These are phyloP conservation scores for Mycosarcoma mackinlayi DNA, from an alignment of 1,284 basidiomycete species.

Conservation along the genomic window DNA sequence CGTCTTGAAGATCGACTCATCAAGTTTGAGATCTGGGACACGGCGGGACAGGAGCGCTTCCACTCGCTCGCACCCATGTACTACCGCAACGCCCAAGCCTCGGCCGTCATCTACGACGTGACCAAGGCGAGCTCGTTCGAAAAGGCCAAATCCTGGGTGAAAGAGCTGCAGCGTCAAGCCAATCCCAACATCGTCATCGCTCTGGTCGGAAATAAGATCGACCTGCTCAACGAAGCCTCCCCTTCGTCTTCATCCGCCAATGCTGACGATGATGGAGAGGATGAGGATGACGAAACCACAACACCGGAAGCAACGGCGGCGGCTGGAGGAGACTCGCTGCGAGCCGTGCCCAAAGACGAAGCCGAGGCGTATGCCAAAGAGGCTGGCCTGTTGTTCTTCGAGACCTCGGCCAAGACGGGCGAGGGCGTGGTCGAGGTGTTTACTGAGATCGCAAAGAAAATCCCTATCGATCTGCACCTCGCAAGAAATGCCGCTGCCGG, in stretches of 20 bases:
- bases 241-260: slow-evolving; percentile 69
- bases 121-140: slow-evolving; percentile 90
- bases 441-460: slow-evolving; percentile 76
- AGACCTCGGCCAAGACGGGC: slow-evolving; percentile 97
- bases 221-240: slow-evolving; percentile 78
- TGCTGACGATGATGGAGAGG: slow-evolving; percentile 36
- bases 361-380: slow-evolving; percentile 96
- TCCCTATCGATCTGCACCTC: slow-evolving; percentile 57
- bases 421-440: slow-evolving; percentile 96
- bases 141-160: slow-evolving; percentile 99
- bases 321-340: slow-evolving; percentile 40
- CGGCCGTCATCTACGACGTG: slow-evolving; percentile 97
- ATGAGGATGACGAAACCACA: slow-evolving; percentile 68
- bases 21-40: slow-evolving; percentile 97
- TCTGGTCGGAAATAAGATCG: slow-evolving; percentile 73
- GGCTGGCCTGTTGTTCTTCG: slow-evolving; percentile 91
- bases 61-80: slow-evolving; percentile 96
- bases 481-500: slow-evolving; percentile 46
- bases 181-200: slow-evolving; percentile 97
- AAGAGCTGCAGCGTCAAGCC: slow-evolving; percentile 97
- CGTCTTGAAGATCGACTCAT: slow-evolving; percentile 77
- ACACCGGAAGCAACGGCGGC: slow-evolving; percentile 28
- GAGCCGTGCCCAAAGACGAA: slow-evolving; percentile 75
- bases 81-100: slow-evolving; percentile 97
- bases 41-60: slow-evolving; percentile 93